phyloP scores from a whole-genome alignment of 2,329 filamentous ascomycete species.

The Fusarium clavum region DNA sequence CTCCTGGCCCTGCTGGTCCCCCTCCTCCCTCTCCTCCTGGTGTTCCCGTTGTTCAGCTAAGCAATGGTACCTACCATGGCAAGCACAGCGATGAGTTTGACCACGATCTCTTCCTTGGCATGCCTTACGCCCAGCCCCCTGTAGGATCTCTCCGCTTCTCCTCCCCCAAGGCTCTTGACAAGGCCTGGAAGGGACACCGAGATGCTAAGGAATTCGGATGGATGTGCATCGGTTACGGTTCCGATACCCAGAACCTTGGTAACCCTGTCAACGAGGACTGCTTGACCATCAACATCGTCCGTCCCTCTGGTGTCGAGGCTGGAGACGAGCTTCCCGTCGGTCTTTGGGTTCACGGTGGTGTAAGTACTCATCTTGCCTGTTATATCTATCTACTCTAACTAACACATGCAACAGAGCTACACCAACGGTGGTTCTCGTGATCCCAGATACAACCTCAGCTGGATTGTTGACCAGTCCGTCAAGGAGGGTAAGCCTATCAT shows the following conservation, averaged over 20 bases:
- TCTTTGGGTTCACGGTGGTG: conserved; percentile 68
- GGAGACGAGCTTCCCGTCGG: conserved; percentile 64
- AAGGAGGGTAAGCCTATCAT: conserved; percentile 62
- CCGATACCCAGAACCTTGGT: conserved; percentile 44
- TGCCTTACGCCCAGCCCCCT: conserved; percentile 44
- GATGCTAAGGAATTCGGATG: conserved; percentile 60
- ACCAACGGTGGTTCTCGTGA: conserved; percentile 42
- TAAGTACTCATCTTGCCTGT: conserved; percentile 14
- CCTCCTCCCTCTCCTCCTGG: neutral
- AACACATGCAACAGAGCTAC: conserved; percentile 36
- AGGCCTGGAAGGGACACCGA: conserved; percentile 54
- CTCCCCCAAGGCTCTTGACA: conserved; percentile 61
- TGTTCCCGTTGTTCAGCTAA: conserved; percentile 9
- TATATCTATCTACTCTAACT: neutral
- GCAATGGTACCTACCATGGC: conserved; percentile 37
- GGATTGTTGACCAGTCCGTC: conserved; percentile 64
- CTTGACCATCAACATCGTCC: conserved; percentile 44
- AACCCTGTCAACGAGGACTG: conserved; percentile 43
- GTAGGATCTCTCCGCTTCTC: conserved; percentile 66
- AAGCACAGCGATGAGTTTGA: conserved; percentile 22
- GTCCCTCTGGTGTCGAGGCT: conserved; percentile 43
- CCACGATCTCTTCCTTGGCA: conserved; percentile 35
- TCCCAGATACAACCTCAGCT: conserved; percentile 69
- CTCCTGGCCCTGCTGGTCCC: neutral
- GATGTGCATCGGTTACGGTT: conserved; percentile 64